A percentile compares a stretch with the other conserved stretches of the same genome.
Evolutionary conservation across 2,329 filamentous ascomycete genomes (phyloP).

Genomic region (Elsinoe ampelina): DNA sequence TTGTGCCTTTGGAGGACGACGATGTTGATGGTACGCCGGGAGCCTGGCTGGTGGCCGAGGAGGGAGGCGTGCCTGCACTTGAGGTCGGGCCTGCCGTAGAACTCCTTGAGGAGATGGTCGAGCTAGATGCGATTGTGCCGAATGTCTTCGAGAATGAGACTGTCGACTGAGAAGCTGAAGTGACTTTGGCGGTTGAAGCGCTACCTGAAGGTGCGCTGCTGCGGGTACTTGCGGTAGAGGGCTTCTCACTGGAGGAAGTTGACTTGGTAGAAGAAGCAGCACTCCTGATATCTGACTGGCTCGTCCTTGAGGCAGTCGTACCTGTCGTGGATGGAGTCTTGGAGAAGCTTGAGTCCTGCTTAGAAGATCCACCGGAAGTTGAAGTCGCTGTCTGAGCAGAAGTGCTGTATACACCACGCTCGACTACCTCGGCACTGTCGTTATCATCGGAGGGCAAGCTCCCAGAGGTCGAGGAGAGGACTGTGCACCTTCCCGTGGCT

Average conservation of each 20-base stretch:
- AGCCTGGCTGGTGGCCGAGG: too few species aligned
- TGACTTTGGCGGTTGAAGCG: too few species aligned
- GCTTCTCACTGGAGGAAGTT: not conserved
- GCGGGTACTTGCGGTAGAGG: not conserved
- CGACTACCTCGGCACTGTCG: not conserved
- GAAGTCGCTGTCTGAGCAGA: not conserved
- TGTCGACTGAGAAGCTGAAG: too few species aligned
- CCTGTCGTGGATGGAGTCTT: not conserved
- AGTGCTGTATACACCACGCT: not conserved
- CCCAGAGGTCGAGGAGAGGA: not conserved
- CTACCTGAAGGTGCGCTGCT: too few species aligned
- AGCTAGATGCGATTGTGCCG: too few species aligned
- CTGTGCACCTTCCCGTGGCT: not conserved
- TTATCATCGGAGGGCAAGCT: not conserved
- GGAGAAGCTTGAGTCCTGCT: not conserved
- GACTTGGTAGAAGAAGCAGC: not conserved
- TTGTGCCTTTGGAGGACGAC: too few species aligned
- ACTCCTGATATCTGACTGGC: not conserved
- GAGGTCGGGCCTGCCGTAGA: too few species aligned
- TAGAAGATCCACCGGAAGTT: not conserved
- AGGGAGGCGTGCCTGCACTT: too few species aligned
- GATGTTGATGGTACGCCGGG: too few species aligned
- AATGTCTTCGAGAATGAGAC: too few species aligned
- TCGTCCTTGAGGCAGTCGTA: not conserved
- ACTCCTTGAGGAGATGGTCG: too few species aligned